Conservation (phyloP, 257 asterid species). For the Nyctanthes arbortristis region DNA sequence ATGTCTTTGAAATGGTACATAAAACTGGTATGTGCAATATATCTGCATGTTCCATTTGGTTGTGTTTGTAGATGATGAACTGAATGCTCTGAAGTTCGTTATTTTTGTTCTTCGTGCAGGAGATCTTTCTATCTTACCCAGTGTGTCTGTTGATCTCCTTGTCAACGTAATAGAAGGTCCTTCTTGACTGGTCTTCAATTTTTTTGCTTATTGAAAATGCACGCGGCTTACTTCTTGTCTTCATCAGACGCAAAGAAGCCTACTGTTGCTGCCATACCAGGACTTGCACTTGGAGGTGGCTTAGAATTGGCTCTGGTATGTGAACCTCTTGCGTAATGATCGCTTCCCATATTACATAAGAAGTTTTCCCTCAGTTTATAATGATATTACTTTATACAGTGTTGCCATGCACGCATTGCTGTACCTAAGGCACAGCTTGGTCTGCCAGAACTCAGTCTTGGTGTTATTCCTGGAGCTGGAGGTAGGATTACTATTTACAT, state of each 20-base stretch:
- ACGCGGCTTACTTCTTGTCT: constrained; percentile 23
- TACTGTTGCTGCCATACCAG: constrained; percentile 85
- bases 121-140: constrained; percentile 68
- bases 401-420: constrained; percentile 93
- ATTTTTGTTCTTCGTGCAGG: constrained; percentile 53
- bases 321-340: constrained; percentile 19
- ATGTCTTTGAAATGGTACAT: constrained; percentile 73
- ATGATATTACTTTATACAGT: constrained; percentile 45
- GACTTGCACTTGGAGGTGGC: constrained; percentile 99
- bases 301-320: constrained; percentile 89
- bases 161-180: constrained; percentile 71
- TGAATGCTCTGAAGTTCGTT: constrained; percentile 16
- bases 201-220: constrained; percentile 16
- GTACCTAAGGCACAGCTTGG: constrained; percentile 83
- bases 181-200: constrained; percentile 26
- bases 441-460: constrained; percentile 95
- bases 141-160: constrained; percentile 54
- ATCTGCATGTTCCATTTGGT: constrained; percentile 3
- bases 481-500: constrained; percentile 44
- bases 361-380: constrained; percentile 3
- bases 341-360: constrained; percentile 6
- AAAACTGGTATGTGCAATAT: constrained; percentile 45
- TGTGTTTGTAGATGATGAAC: constrained; percentile 15
- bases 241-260: constrained; percentile 87
- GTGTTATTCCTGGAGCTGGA: constrained; percentile 95